phyloP scores from a whole-genome alignment of 2,329 filamentous ascomycete genomes.

The Aspergillus eucalypticola region DNA sequence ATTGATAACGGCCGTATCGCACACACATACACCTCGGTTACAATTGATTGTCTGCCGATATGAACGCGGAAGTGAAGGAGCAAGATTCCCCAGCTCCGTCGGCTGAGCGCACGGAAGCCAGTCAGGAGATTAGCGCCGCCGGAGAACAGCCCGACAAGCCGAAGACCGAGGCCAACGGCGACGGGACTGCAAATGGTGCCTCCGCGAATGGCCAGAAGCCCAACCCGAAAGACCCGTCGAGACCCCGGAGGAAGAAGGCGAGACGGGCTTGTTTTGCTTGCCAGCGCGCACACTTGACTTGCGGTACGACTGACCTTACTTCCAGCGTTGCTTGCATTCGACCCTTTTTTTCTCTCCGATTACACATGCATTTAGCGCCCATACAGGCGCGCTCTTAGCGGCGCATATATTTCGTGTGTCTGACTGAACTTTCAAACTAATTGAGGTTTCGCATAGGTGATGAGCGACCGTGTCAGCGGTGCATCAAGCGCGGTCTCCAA shows the following conservation, averaged over 20 bases:
- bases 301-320: slow-evolving; percentile 66
- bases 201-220: slow-evolving; percentile 66
- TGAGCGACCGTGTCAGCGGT: slow-evolving; percentile 89
- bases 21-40: no score
- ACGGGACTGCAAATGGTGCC: slow-evolving; percentile 50
- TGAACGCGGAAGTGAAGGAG: slow-evolving; percentile 34
- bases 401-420: background rate
- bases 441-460: slow-evolving; percentile 65
- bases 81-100: slow-evolving; percentile 40
- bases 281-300: slow-evolving; percentile 94
- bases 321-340: slow-evolving; percentile 10
- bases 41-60: slow-evolving; percentile 31
- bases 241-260: slow-evolving; percentile 93
- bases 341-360: slow-evolving; percentile 8
- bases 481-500: slow-evolving; percentile 88
- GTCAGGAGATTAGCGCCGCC: slow-evolving; percentile 40
- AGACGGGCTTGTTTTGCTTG: slow-evolving; percentile 94
- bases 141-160: slow-evolving; percentile 38
- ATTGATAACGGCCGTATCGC: background rate
- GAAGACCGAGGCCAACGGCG: slow-evolving; percentile 48
- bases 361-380: slow-evolving; percentile 1
- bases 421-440: slow-evolving; percentile 23
- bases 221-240: slow-evolving; percentile 81
- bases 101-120: slow-evolving; percentile 39
- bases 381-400: background rate